phyloP scores from a whole-genome alignment of 805 yeast genomes.

The Clavispora fructus region DNA sequence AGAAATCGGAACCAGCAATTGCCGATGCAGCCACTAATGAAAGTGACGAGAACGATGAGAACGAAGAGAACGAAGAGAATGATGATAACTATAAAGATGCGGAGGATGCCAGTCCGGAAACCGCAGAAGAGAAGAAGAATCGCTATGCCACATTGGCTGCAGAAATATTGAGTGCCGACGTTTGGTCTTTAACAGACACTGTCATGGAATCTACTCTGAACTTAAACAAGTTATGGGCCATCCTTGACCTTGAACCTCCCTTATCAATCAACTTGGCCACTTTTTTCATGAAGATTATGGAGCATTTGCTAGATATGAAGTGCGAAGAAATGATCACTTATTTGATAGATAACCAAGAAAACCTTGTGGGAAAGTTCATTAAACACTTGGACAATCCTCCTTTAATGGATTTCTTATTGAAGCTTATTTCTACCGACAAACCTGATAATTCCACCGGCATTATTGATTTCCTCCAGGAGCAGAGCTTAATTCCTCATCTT shows the following conservation, averaged over 20 bases:
- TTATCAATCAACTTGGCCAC: slow-evolving; percentile 71
- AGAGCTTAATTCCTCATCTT: slow-evolving; percentile 31
- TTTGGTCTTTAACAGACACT: slow-evolving; percentile 89
- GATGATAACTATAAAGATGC: slow-evolving; percentile 3
- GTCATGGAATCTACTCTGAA: slow-evolving; percentile 70
- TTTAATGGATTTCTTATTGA: slow-evolving; percentile 40
- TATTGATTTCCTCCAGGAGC: slow-evolving; percentile 40
- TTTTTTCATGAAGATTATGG: slow-evolving; percentile 48
- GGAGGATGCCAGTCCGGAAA: slow-evolving; percentile 9
- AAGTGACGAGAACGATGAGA: slow-evolving; percentile 1
- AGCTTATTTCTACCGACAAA: slow-evolving; percentile 41
- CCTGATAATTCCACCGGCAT: slow-evolving; percentile 44
- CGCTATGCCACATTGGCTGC: slow-evolving; percentile 55
- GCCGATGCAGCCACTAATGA: neutral
- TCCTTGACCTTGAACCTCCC: slow-evolving; percentile 65
- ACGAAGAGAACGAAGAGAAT: slow-evolving; percentile 5
- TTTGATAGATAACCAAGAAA: slow-evolving; percentile 39
- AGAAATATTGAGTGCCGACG: slow-evolving; percentile 85
- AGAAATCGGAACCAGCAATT: neutral
- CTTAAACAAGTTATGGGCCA: slow-evolving; percentile 70
- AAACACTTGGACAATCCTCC: slow-evolving; percentile 43
- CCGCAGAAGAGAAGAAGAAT: slow-evolving; percentile 28
- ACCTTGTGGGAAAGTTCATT: slow-evolving; percentile 36
- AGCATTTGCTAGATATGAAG: slow-evolving; percentile 42
- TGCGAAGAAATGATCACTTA: slow-evolving; percentile 44